A percentile compares a stretch with the other conserved stretches of the same genome.
phyloP scores from a whole-genome alignment of 305 asterid genomes.

The Fraxinus floribunda region DNA sequence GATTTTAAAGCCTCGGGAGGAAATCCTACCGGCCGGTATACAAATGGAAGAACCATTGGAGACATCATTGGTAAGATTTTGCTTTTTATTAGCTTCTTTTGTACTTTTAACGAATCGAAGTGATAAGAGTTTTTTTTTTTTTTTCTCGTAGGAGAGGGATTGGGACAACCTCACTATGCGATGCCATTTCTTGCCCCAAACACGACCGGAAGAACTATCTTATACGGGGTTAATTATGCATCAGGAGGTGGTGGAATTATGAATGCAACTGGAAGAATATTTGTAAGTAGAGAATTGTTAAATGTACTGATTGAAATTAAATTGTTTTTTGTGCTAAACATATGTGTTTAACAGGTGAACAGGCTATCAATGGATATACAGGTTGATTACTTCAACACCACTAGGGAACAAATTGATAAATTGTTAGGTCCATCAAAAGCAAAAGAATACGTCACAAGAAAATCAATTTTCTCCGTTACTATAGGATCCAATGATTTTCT shows the following conservation, averaged over 20 bases:
- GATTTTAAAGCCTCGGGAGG: slow-evolving; percentile 84
- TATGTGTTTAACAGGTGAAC: slow-evolving; percentile 54
- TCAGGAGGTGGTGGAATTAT: slow-evolving; percentile 95
- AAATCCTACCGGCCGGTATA: slow-evolving; percentile 72
- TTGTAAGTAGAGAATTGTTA: slow-evolving; percentile 44
- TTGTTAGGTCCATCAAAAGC: slow-evolving; percentile 70
- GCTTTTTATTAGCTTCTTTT: neutral
- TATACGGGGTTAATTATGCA: slow-evolving; percentile 82
- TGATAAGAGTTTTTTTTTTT: neutral
- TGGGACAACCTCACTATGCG: slow-evolving; percentile 71
- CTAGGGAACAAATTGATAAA: slow-evolving; percentile 62
- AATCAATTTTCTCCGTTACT: slow-evolving; percentile 76
- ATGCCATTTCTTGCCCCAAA: slow-evolving; percentile 84
- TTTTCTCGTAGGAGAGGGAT: slow-evolving; percentile 53
- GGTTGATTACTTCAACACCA: slow-evolving; percentile 84
- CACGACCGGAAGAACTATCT: slow-evolving; percentile 61
- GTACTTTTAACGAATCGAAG: neutral
- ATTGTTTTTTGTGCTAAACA: neutral
- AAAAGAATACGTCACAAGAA: slow-evolving; percentile 47
- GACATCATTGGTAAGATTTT: slow-evolving; percentile 64
- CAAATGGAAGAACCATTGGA: slow-evolving; percentile 87
- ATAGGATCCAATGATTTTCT: slow-evolving; percentile 89
- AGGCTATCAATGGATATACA: slow-evolving; percentile 92
- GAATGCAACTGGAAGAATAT: slow-evolving; percentile 83
- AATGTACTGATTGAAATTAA: neutral